Evolutionary conservation across 176 grass and related monocot genomes (phyloP), one percentile per base, ranked within the genome.

Genomic region (Poa annua): DNA sequence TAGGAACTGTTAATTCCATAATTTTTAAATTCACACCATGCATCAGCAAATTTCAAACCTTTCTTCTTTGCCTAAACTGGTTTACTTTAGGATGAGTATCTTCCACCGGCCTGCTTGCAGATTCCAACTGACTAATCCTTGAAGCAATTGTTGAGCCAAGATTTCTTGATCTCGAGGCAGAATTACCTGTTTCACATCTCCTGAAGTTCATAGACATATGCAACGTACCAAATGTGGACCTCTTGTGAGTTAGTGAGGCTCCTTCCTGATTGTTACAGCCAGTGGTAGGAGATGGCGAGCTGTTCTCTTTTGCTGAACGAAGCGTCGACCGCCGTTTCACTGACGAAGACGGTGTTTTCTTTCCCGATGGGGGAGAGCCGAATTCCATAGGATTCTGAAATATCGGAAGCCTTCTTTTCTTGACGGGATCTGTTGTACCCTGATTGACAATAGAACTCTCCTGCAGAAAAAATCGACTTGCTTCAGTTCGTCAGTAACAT

Each of bases 361-460:
- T 85, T 35, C 34, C 78, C 6, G 78, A 71, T 9, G 69, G 62
- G 38, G 78, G 52, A 78, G 86, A 80, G 62, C 81, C 63, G 62
- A 72, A 75, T 29, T 86, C 82, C 54, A 45, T 9, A 2, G 82
- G 84, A 71, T 85, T 94, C 66, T 85, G 66, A 74, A 91, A 64
- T 63, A 81, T 80, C 11, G 82, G 79, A 16, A 83, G 34, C 84
- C 84, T 89, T 63, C 64, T 70, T 60, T 84, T 85, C 80, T 84
- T 90, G 35, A 7, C 78, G 50, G 71, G 63, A 50, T 80, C 69
- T 7, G 75, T 44, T 13, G 8, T 63, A 0, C 50, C 79, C 75
- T 92, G 87, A 72, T 97, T 94, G 38, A 78, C 79, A 67, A 94
- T 60, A 29, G 71, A 84, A 64, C 85, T 90, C 76, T 97, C 94